A percentile compares a stretch with the other conserved stretches of the same genome.
Conservation (phyloP, 129 eudicot genomes). For the Artemisia annua region DNA sequence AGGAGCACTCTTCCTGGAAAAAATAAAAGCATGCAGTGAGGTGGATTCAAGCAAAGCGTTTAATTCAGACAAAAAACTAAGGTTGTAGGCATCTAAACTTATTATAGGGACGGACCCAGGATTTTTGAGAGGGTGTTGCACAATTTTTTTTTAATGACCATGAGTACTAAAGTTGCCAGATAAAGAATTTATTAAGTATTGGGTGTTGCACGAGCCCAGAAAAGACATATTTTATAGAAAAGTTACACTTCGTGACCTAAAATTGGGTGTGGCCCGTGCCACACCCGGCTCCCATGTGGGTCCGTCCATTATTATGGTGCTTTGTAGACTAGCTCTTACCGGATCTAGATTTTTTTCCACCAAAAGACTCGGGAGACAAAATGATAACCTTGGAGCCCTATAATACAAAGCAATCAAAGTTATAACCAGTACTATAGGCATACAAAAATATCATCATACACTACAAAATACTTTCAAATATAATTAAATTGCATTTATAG, state of each 20-base stretch:
- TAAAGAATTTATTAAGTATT: too few species aligned
- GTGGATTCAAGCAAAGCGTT: too few species aligned
- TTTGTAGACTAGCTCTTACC: conserved; percentile 32
- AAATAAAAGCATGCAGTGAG: too few species aligned
- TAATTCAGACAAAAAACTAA: not conserved
- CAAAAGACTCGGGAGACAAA: conserved; percentile 42
- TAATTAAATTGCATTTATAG: not conserved
- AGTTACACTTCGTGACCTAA: too few species aligned
- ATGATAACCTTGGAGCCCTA: conserved; percentile 39
- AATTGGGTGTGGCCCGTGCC: too few species aligned
- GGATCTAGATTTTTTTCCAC: conserved; percentile 64
- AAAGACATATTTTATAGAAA: too few species aligned
- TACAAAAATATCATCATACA: not conserved
- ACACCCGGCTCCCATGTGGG: too few species aligned
- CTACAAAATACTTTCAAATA: conserved; percentile 2
- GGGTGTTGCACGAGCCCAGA: too few species aligned
- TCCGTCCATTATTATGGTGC: too few species aligned
- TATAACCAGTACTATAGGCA: not conserved
- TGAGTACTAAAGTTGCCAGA: too few species aligned
- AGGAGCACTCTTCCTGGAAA: conserved; percentile 59
- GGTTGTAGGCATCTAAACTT: conserved; percentile 3
- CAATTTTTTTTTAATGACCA: too few species aligned
- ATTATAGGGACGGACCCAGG: not conserved
- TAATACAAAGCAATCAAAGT: conserved; percentile 12
- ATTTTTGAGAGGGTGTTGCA: too few species aligned